Evolutionary conservation across 2,329 filamentous ascomycete species (phyloP), one percentile per base, ranked within the genome.

Genomic region (Verticillium tricorpus): DNA sequence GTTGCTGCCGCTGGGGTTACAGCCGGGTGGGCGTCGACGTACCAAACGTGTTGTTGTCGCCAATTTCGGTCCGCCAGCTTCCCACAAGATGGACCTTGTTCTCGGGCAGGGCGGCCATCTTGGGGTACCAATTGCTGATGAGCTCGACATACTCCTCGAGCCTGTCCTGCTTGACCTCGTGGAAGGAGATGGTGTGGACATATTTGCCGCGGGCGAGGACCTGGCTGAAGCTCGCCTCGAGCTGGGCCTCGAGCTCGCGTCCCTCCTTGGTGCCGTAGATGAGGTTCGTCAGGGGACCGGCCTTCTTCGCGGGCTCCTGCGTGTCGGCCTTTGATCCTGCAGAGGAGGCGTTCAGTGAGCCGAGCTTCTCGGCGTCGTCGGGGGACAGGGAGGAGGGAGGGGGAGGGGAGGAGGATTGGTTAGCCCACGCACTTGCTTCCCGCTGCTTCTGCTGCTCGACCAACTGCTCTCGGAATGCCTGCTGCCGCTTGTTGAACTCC

Each of bases 251-350:
- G 74, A 97, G 86, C 79, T 97, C 91, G 64, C 93, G 88, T 35
- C 93, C 95, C 77, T 98, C 94, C 72, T 95, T 93, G 15, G 95
- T 99, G 71, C 95, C 95, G 77, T 99, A 98, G 73, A 99, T 96
- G 69, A 99, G 86, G 69, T 89, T 94, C 39, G 91, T 90, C 62
- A 99, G 77, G 45, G 91, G 86, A 17, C 86, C 89, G 65, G 87
- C 83, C 75, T 90, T 90, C 73, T 89, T 90, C 61, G 84, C 79
- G 59, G 82, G 73, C 66, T 86, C 83, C 65, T 83, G 80, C 64
- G 82, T 80, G 70, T 91, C 85, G 65, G 85, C 82, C 83, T 65
- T 65, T 63, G 66, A 82, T 76, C 80, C 81, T 80, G 87, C 82
- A 73, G 78, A 77, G 76, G 45, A 52, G 19, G 80, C 74, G 77